Evolutionary conservation across 345 rosid genomes (phyloP), one percentile per base, ranked within the genome.

Genomic region (Linum trigynum): DNA sequence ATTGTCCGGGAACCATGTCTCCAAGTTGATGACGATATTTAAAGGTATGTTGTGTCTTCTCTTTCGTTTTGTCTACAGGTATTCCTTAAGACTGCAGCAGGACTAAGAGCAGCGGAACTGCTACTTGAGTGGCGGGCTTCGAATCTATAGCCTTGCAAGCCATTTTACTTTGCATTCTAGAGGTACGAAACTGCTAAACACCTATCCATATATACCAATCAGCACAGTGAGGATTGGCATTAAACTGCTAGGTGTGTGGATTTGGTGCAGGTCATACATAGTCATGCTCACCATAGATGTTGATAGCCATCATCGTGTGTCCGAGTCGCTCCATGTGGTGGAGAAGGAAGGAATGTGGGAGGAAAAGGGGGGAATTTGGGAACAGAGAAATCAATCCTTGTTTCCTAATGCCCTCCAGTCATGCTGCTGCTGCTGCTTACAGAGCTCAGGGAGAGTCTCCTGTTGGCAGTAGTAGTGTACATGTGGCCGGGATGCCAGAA

Each of bases 41-140:
- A 23, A 23, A 23, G 32, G 32, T 23, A 23, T 23, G 32, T 23
- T 23, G 32, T 23, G 32, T 23, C 32, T 23, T 23, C 32, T 23
- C 32, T 23, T 23, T 23, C 32, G 32, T 23, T 40, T 63, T 38
- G n/a, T 39, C 63, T 58, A 39, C 76, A 87, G 88, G 84, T 85
- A 73, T 79, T 23, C 85, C 86, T 87, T 82, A 79, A 69, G 86
- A 78, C 75, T 80, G 84, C 87, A 81, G 84, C 86, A 78, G 83
- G 86, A 79, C 87, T 84, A 86, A 80, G 84, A 81, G 80, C 85
- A 80, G 86, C 62, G 78, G 82, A 77, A 76, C 82, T 83, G 92
- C 95, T 89, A 84, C 88, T 73, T 79, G 74, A 82, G 90, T 84
- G 81, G 91, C 83, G 76, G 83, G 90, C 88, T 87, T 87, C 86